Base-by-base conservation (phyloP, 805 yeast genomes). In the Cyberlindnera maclurae region DNA sequence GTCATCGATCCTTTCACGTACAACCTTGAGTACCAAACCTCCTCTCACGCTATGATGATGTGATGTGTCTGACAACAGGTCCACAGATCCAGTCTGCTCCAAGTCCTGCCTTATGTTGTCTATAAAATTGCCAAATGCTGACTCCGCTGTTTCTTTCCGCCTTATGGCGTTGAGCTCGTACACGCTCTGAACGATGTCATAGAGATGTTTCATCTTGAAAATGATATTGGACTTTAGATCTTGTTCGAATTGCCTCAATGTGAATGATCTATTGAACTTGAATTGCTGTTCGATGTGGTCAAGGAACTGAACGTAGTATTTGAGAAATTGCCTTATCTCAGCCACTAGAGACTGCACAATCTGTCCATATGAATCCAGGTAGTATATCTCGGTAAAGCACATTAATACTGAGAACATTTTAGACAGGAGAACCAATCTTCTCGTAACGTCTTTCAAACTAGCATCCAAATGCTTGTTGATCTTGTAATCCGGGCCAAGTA, bases 401-500 rank as follows among this genome's bases (percentile, higher is more conserved):
- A 58, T 57, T 37, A 93, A 62, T 1, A 79, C 74, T 20, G 70
- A 63, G 53, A 73, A 83, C 56, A 71, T 69, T 45, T 77, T 78
- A 0, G 95, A 95, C 33, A 71, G 63, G 35, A 67, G 70, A 11
- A 76, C 70, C 18, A 88, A 58, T 37, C 75, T 68, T 49, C 74
- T 74, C 9, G 87, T 71, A 12, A 86, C 68, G 39, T 82, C 82
- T 52, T 82, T 82, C 41, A 86, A 65, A 18, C 88, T 75, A 2
- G 82, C 70, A 51, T 86, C 95, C 50, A 93, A 63, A 41, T 74
- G 77, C 47, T 77, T 81, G 31, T 83, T 79, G 18, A 87, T 72
- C 44, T 76, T 71, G 58, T 72, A 88, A 42, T 82, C 90, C 1
- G 95, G 94, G 0, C 94, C 95, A 12, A 56, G 57, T 4, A 81